A percentile compares a stretch with the other conserved stretches of the same genome.
These are phyloP conservation scores for Lactarius hatsudake DNA, from an alignment of 768 basidiomycete species.

Conservation along the genomic window DNA sequence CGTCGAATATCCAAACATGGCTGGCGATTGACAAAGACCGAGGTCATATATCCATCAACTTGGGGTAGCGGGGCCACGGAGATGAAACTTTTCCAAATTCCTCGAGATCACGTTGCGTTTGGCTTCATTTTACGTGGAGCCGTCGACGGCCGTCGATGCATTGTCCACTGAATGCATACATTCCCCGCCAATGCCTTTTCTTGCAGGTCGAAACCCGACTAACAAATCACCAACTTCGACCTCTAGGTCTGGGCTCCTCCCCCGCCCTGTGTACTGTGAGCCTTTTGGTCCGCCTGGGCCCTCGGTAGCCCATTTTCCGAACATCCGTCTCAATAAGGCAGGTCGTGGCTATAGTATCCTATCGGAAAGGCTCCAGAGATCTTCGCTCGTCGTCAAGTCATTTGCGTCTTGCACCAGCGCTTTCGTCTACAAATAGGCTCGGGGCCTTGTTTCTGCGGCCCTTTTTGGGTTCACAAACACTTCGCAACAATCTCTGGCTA, in stretches of 20 bases:
- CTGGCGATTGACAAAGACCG: background rate
- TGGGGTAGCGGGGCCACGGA: conserved; percentile 18
- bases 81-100: conserved; percentile 15
- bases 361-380: background rate
- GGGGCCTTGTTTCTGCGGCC: background rate
- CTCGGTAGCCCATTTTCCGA: background rate
- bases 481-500: background rate
- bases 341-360: background rate
- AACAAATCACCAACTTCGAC: background rate
- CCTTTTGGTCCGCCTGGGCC: background rate
- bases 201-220: conserved; percentile 9
- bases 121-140: background rate
- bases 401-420: background rate
- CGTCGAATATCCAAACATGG: conserved; percentile 1
- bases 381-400: conserved; percentile 3
- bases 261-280: background rate
- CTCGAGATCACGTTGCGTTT: background rate
- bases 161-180: background rate
- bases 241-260: background rate
- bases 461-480: background rate
- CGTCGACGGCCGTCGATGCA: background rate
- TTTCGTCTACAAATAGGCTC: background rate
- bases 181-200: background rate
- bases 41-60: background rate
- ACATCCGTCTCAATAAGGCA: background rate